Conservation (phyloP, 1,139 yeast species). For the Yamadazyma friedrichii region DNA sequence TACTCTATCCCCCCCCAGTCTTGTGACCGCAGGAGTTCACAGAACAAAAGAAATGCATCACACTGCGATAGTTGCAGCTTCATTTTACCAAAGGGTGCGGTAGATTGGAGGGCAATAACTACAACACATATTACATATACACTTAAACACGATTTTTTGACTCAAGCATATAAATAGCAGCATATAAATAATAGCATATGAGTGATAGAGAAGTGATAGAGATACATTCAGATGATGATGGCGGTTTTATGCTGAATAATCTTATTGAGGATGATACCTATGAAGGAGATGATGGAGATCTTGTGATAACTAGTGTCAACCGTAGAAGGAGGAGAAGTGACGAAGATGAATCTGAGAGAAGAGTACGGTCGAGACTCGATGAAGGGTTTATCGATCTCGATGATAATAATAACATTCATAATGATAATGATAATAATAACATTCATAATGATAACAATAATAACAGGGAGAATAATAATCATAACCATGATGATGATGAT, state of each 20-base stretch:
- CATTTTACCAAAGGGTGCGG: too few relatives aligned
- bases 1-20: too few relatives aligned
- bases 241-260: not conserved
- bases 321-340: conserved; percentile 3
- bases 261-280: not conserved
- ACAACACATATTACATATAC: not conserved
- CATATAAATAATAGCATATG: conserved; percentile 7
- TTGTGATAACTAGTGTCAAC: conserved; percentile 1
- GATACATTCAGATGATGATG: conserved; percentile 5
- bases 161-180: not conserved
- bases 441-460: conserved; percentile 8
- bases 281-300: conserved; percentile 2
- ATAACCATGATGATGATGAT: conserved; percentile 15
- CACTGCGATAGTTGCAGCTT: too few relatives aligned
- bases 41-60: too few relatives aligned
- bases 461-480: not conserved
- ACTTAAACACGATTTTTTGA: not conserved
- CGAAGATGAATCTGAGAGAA: not conserved
- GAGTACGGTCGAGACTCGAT: conserved; percentile 11
- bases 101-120: not conserved
- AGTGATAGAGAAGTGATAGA: conserved; percentile 8
- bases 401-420: conserved; percentile 7
- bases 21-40: too few relatives aligned
- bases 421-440: conserved; percentile 8
- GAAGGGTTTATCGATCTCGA: conserved; percentile 10